Percentiles rank a stretch among this genome's conserved stretches.
These are phyloP conservation scores for Isoetes taiwanensis DNA, from an alignment of 75 land plant genomes.

Conservation along the genomic window DNA sequence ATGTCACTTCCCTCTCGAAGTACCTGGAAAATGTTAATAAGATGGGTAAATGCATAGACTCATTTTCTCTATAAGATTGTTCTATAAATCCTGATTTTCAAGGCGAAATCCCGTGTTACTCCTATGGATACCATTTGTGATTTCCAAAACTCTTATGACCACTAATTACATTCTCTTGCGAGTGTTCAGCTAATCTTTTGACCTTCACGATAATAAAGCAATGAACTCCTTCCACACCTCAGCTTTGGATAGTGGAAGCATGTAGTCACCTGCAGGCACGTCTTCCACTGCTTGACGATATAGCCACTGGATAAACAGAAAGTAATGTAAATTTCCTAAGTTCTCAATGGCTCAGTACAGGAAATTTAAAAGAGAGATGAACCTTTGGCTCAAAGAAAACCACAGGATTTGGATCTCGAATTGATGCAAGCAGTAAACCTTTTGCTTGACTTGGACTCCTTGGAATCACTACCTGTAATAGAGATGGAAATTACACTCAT, in stretches of 20 bases:
- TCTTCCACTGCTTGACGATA: constrained; percentile 92
- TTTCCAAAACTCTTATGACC: not conserved
- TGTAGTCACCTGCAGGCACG: constrained; percentile 81
- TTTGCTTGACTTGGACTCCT: constrained; percentile 94
- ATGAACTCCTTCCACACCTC: too few relatives aligned
- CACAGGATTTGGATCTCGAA: constrained; percentile 97
- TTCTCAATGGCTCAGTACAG: not conserved
- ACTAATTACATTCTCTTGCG: not conserved
- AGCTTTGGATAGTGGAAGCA: constrained; percentile 78
- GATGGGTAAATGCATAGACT: too few relatives aligned
- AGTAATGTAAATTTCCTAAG: not conserved
- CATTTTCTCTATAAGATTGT: not conserved
- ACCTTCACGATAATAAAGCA: not conserved
- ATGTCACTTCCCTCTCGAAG: constrained; percentile 76
- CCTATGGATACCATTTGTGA: too few relatives aligned
- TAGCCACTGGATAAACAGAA: constrained; percentile 47
- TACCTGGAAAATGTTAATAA: constrained; percentile 31
- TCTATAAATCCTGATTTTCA: not conserved
- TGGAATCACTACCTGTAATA: constrained; percentile 81
- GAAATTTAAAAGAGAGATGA: not conserved
- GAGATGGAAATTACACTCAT: too few relatives aligned
- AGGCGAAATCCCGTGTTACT: too few relatives aligned
- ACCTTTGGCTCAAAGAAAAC: constrained; percentile 98
- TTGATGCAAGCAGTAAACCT: constrained; percentile 72
- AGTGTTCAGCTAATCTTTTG: not conserved